Base-by-base conservation (phyloP, 2,329 filamentous ascomycete species). In the Akanthomyces muscarius region DNA sequence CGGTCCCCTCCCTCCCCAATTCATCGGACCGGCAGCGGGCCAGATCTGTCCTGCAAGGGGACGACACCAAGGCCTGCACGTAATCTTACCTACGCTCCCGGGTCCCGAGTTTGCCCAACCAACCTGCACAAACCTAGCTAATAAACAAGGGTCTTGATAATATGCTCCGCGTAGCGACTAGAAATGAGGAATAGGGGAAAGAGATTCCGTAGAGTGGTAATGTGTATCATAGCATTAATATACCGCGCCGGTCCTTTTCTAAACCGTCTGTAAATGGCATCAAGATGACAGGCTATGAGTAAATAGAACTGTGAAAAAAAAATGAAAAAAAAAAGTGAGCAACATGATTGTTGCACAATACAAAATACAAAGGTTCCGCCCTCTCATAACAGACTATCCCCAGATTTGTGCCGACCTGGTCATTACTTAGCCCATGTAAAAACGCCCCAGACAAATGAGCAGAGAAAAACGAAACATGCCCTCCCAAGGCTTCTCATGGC, bases 1-100 rank as follows among this genome's bases (percentile, higher is more conserved):
- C 36, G 36, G 33, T 36, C 7, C 8, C 33, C 33, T 6, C 28
- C 28, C 28, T 6, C 28, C 28, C 28, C 28, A 4, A 30, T 30
- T 1, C 33, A 36, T 36, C 33, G 33, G 33, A 36, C 33, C 4
- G 33, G 33, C 33, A 11, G 33, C 33, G 33, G 33, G 18, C 36
- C 52, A 55, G 52, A 55, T 55, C 52, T 54, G 5, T 41, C 21
- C 51, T 54, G 51, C 50, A 53, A 53, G 51, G 51, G 51, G n/a
- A 53, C 25, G 44, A 23, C 13, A 10, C 28, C 28, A 36, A 36
- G 33, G 48, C 51, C 28, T 53, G 51, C 51, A 41, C 38, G 33
- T 21, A 25, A 54, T 42, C 41, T 41, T 18, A 51, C 16, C 8
- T 30, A 30, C 28, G 28, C 6, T 30, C 6, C 28, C 28, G 28